Conservation (phyloP, 2,329 filamentous ascomycete species). For the Ophiostoma novo-ulmi region DNA sequence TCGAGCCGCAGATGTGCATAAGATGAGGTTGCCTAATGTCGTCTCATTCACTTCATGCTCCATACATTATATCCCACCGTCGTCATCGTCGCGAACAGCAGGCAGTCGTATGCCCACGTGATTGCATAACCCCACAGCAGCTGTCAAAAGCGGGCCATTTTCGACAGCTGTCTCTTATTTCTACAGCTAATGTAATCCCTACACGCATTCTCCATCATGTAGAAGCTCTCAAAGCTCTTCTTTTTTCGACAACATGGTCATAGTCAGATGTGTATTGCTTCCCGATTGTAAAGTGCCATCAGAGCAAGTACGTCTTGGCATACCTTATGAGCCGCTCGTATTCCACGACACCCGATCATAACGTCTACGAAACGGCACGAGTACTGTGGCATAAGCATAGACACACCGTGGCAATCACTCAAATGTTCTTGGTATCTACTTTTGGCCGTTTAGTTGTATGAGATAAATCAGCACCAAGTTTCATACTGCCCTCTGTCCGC, state of each 20-base stretch:
- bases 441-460: too few species aligned
- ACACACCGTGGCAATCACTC: too few species aligned
- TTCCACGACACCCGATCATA: too few species aligned
- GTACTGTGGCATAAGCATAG: too few species aligned
- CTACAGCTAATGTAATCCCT: constrained; percentile 9
- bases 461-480: too few species aligned
- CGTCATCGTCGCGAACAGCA: constrained; percentile 6
- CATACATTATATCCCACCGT: neutral
- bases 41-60: neutral
- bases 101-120: neutral
- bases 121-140: constrained; percentile 2
- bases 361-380: too few species aligned
- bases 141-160: neutral
- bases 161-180: neutral
- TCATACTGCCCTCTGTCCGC: too few species aligned
- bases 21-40: constrained; percentile 7
- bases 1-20: neutral
- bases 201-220: neutral
- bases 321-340: too few species aligned
- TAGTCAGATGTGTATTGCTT: neutral
- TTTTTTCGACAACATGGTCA: neutral
- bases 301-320: neutral
- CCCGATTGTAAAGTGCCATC: neutral
- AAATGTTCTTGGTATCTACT: too few species aligned
- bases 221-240: neutral